Evolutionary conservation across 257 asterid species (phyloP), one percentile per base, ranked within the genome.

Genomic region (Nicotiana otophora): DNA sequence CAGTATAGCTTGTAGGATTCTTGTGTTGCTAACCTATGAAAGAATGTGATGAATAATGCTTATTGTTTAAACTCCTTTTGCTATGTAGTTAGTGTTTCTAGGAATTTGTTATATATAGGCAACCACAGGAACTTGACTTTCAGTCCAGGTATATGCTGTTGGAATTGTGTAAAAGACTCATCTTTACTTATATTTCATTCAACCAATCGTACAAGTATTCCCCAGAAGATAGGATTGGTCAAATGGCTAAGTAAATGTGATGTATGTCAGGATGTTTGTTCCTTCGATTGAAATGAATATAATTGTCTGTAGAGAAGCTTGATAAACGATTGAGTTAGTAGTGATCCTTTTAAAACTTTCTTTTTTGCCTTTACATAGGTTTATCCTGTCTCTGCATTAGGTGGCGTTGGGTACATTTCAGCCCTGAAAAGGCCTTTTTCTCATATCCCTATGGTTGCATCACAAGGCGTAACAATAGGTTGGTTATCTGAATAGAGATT

Each of bases 381-480:
- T 82, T 94, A 94, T 87, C 98, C 98, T 3, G 90, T 93, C 61
- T 88, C 97, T 42, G 89, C 95, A 39, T 81, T 93, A 53, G 98
- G 98, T 20, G 98, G 97, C n/a, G 84, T 86, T n/a, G 88, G 82
- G 67, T 94, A 93, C 84, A 86, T 94, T 82, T 86, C 93, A 65
- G 93, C 97, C 60, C 20, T 94, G 48, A 91, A 85, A 87, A 94
- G 90, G 92, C 93, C 95, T 10, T 94, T 93, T 81, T 86, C 93
- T 80, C 93, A 92, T 63, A 92, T 93, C 83, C 96, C 97, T 17
- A 53, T 94, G 91, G 94, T 93, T 67, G 98, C 97, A 81, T 93
- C 98, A 83, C 98, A 94, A 86, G 98, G 98, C 88, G 88, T 94
- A 80, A 77, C 88, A 62, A 60, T 92, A 87, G 98, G 98, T 94